These are phyloP conservation scores for Lasiosphaeria hispida DNA, from an alignment of 495 filamentous ascomycete genomes.

Conservation along the genomic window DNA sequence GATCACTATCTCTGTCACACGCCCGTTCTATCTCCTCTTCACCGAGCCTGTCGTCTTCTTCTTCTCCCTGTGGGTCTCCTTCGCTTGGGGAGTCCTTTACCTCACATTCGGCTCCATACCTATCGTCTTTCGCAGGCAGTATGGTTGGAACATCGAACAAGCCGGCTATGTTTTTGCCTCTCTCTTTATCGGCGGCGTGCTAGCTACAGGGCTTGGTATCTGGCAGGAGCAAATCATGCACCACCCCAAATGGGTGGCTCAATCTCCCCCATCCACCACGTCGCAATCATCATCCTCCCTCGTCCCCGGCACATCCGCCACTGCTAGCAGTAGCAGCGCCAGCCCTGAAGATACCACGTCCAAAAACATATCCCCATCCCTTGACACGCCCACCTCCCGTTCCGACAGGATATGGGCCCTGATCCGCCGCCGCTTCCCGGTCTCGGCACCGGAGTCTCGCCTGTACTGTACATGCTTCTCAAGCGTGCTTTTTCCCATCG, in stretches of 20 bases:
- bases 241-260: slow-evolving; percentile 38
- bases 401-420: slow-evolving; percentile 33
- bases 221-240: slow-evolving; percentile 59
- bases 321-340: neutral
- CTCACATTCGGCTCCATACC: slow-evolving; percentile 78
- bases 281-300: slow-evolving; percentile 15
- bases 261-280: neutral
- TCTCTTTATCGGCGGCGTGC: slow-evolving; percentile 63
- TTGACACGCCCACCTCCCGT: neutral
- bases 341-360: neutral
- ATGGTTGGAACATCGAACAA: slow-evolving; percentile 67
- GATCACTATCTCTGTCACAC: slow-evolving; percentile 71
- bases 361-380: slow-evolving; percentile 15
- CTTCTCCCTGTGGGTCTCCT: slow-evolving; percentile 88
- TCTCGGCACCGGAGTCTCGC: slow-evolving; percentile 67
- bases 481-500: slow-evolving; percentile 62
- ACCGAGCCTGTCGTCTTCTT: slow-evolving; percentile 94
- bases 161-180: slow-evolving; percentile 70
- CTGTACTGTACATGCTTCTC: slow-evolving; percentile 82
- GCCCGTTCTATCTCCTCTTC: slow-evolving; percentile 81
- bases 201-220: slow-evolving; percentile 73
- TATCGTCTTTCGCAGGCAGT: slow-evolving; percentile 67
- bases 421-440: slow-evolving; percentile 38
- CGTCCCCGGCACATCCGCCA: slow-evolving; percentile 9
- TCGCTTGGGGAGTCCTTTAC: slow-evolving; percentile 89